Evolutionary conservation across 768 basidiomycete genomes (phyloP).

Genomic region (Auriscalpium orientale): DNA sequence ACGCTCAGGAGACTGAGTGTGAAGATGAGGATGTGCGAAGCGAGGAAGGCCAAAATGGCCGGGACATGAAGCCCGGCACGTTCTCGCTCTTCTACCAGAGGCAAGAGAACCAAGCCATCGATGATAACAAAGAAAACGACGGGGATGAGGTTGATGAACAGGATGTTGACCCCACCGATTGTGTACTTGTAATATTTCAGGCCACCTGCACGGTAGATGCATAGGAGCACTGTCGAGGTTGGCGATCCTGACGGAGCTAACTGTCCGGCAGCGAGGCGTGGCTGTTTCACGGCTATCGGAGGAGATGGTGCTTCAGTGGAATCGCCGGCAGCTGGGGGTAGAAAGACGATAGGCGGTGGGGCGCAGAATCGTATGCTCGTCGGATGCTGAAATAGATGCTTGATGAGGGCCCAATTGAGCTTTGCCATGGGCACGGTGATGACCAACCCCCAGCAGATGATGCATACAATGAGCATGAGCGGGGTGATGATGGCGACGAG

Average conservation of each 20-base stretch:
- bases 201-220: slow-evolving; percentile 88
- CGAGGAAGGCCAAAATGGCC: slow-evolving; percentile 56
- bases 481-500: slow-evolving; percentile 80
- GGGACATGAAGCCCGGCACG: slow-evolving; percentile 50
- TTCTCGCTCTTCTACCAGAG: slow-evolving; percentile 55
- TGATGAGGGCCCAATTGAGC: slow-evolving; percentile 90
- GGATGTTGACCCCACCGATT: slow-evolving; percentile 94
- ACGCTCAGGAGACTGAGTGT: slow-evolving; percentile 79
- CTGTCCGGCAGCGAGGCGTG: slow-evolving; percentile 80
- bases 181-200: slow-evolving; percentile 98
- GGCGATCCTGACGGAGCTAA: slow-evolving; percentile 79
- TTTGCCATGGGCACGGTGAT: slow-evolving; percentile 98
- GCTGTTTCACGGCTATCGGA: slow-evolving; percentile 60
- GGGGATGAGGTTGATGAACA: slow-evolving; percentile 92
- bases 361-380: slow-evolving; percentile 88
- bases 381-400: slow-evolving; percentile 71
- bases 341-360: slow-evolving; percentile 66
- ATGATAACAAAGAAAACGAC: slow-evolving; percentile 95
- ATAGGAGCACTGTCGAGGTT: slow-evolving; percentile 82
- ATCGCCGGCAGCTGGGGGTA: slow-evolving; percentile 27
- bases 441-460: slow-evolving; percentile 92
- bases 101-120: slow-evolving; percentile 79
- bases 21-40: slow-evolving; percentile 77
- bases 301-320: slow-evolving; percentile 23
- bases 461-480: slow-evolving; percentile 77